Evolutionary conservation across 2,329 filamentous ascomycete species (phyloP), one percentile per base, ranked within the genome.

Genomic region (Phoma sp.): DNA sequence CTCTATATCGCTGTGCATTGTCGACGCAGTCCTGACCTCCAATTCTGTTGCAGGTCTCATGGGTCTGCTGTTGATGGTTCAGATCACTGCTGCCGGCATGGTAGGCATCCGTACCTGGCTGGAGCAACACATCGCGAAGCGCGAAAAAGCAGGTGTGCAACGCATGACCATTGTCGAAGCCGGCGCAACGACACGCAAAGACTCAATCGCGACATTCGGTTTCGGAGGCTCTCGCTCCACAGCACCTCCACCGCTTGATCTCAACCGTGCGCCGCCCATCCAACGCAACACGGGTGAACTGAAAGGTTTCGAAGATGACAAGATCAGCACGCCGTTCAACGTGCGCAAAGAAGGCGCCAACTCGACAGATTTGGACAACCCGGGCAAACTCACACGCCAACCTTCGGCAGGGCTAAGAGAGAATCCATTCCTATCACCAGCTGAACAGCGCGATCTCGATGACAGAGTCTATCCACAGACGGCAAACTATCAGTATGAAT

Each of bases 111-210:
- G 69, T 19, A 46, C 52, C 4, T 71, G 64, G 58, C 48, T 72
- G n/a, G 69, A 72, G 49, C 60, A 62, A 21, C 60, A 65, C 37
- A 67, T 72, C 12, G 67, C 67, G 6, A 62, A 64, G 25, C 54
- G 52, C 3, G 51, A 59, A 24, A 43, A 48, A 3, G 48, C 43
- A 1, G 51, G 53, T 21, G 36, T 45, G 1, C 36, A 47, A 24
- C 40, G 36, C 13, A 40, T 27, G 10, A 43, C 19, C 2, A 51
- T 45, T 6, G 8, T 52, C 17, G 52, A 60, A 8, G 36, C 41
- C 8, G 54, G 51, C 4, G 27, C n/a, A 2, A 32, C 19, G 3
- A 10, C 27, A 10, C 43, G 58, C 3, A 64, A 35, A 43, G 53
- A 62, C 33, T 64, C 62, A 0, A 67, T 65, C 17, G 54, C 55